Conservation (phyloP, 2,329 filamentous ascomycete genomes). For the Cadophora sp. region DNA sequence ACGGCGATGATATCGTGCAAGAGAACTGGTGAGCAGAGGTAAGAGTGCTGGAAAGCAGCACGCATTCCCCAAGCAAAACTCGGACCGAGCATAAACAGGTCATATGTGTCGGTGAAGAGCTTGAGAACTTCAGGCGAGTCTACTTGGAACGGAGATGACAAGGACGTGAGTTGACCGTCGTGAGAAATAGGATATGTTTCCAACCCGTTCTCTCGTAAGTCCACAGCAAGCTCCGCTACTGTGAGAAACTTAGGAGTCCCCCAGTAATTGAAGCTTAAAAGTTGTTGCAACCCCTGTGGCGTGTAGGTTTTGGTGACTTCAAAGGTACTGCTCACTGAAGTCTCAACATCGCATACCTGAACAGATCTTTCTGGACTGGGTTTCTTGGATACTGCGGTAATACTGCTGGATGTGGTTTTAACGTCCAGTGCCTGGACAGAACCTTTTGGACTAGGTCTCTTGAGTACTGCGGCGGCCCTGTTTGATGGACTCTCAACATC, state of each 20-base stretch:
- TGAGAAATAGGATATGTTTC: background rate
- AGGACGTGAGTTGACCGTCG: background rate
- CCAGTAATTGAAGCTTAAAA: background rate
- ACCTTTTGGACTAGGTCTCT: background rate
- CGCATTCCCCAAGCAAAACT: constrained; percentile 9
- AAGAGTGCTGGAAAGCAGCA: background rate
- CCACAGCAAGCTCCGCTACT: constrained; percentile 6
- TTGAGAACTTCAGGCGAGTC: constrained; percentile 12
- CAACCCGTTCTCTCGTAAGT: background rate
- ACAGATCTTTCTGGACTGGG: background rate
- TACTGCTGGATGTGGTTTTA: background rate
- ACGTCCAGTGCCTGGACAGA: background rate
- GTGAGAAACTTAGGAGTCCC: constrained; percentile 5
- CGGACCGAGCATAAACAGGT: constrained; percentile 8
- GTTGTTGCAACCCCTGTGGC: background rate
- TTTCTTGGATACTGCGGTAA: background rate
- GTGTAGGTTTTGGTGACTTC: background rate
- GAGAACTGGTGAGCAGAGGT: constrained; percentile 4
- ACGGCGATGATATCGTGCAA: constrained; percentile 12
- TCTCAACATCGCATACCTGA: background rate
- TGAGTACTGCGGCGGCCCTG: background rate
- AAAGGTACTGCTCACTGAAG: background rate
- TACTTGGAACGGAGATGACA: constrained; percentile 8
- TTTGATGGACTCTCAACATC: background rate
- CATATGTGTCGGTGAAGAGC: constrained; percentile 6